Evolutionary conservation across 78 protist genomes (phyloP).

Genomic region (Dictyostelium discoideum): dicty_2.7 NC_007088.5:8009001-8009500

Average conservation of each 20-base stretch:
- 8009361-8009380: slow-evolving; percentile 99
- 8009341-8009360: slow-evolving; percentile 99
- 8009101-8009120: slow-evolving; percentile 98
- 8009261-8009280: slow-evolving; percentile 99
- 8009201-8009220: slow-evolving; percentile 99
- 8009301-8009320: slow-evolving; percentile 99
- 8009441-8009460: slow-evolving; percentile 99
- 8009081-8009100: slow-evolving; percentile 99
- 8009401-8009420: slow-evolving; percentile 98
- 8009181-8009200: slow-evolving; percentile 99
- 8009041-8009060: background rate
- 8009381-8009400: slow-evolving; percentile 99
- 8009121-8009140: slow-evolving; percentile 77
- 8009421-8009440: slow-evolving; percentile 99
- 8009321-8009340: slow-evolving; percentile 99
- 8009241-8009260: slow-evolving; percentile 98
- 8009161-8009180: slow-evolving; percentile 99
- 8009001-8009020: no score
- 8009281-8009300: slow-evolving; percentile 99
- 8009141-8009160: slow-evolving; percentile 96
- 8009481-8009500: slow-evolving; percentile 99
- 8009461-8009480: slow-evolving; percentile 99
- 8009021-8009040: no score
- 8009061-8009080: slow-evolving; percentile 47
- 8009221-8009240: slow-evolving; percentile 98